Percentiles rank a stretch among this genome's conserved stretches.
Evolutionary conservation across 2,329 filamentous ascomycete genomes (phyloP).

Genomic region (Penicillium sp.): DNA sequence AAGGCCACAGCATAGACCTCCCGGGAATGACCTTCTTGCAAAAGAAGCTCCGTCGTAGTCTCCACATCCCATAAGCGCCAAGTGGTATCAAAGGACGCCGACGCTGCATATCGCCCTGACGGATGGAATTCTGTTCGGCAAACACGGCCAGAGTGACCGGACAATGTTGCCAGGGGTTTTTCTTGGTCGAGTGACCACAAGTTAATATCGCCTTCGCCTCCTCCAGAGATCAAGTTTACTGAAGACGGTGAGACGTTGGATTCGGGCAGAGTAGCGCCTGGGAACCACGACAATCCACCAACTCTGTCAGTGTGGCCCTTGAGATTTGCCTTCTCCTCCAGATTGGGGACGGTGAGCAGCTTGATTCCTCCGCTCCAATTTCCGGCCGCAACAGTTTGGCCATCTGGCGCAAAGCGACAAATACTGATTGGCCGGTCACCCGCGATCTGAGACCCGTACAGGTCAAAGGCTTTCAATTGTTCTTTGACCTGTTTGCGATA

Average conservation of each 20-base stretch:
- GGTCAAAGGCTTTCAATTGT: slow-evolving; percentile 75
- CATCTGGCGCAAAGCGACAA: slow-evolving; percentile 84
- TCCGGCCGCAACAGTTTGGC: slow-evolving; percentile 79
- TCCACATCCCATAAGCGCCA: slow-evolving; percentile 96
- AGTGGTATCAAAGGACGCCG: slow-evolving; percentile 92
- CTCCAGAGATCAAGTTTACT: slow-evolving; percentile 87
- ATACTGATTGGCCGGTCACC: slow-evolving; percentile 90
- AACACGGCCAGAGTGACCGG: slow-evolving; percentile 82
- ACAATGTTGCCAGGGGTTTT: slow-evolving; percentile 77
- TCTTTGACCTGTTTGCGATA: slow-evolving; percentile 89
- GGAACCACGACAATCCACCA: slow-evolving; percentile 87
- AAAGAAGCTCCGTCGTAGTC: slow-evolving; percentile 76
- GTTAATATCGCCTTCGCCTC: slow-evolving; percentile 82
- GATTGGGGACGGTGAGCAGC: slow-evolving; percentile 76
- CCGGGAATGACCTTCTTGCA: slow-evolving; percentile 92
- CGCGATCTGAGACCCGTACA: slow-evolving; percentile 91
- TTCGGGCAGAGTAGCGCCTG: slow-evolving; percentile 72
- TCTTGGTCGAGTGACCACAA: slow-evolving; percentile 89
- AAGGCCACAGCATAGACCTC: slow-evolving; percentile 91
- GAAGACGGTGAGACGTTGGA: slow-evolving; percentile 69
- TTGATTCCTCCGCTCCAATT: slow-evolving; percentile 93
- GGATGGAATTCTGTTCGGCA: slow-evolving; percentile 94
- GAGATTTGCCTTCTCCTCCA: slow-evolving; percentile 73
- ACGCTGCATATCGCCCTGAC: slow-evolving; percentile 84
- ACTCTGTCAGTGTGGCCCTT: slow-evolving; percentile 87